phyloP scores from a whole-genome alignment of 163 green algal genomes.

The Chlamydomonas reinhardtii region DNA sequence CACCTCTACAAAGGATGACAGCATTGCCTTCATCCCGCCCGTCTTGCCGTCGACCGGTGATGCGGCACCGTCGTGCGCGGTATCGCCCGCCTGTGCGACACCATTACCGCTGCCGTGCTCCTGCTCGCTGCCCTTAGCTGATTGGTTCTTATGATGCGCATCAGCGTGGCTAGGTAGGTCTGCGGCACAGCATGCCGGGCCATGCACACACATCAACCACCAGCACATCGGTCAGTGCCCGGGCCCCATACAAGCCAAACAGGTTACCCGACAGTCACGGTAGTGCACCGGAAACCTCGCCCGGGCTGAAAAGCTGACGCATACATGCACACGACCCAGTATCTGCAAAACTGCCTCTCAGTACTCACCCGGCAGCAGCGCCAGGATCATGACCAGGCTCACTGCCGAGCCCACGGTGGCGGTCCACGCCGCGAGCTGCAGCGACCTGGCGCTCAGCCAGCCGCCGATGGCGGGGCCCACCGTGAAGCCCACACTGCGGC shows the following conservation, averaged over 20 bases:
- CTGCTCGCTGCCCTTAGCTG: too few species aligned
- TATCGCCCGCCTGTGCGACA: background rate
- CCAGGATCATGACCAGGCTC: slow-evolving; percentile 13
- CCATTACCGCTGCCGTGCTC: background rate
- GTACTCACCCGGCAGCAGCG: slow-evolving; percentile 42
- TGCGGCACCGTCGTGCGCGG: too few species aligned
- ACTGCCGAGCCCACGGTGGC: slow-evolving; percentile 11
- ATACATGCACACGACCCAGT: too few species aligned
- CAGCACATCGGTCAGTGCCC: too few species aligned
- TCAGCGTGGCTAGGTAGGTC: background rate
- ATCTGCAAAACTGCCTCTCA: too few species aligned
- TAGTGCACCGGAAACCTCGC: too few species aligned
- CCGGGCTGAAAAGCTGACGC: too few species aligned
- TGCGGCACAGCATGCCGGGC: background rate
- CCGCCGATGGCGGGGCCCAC: slow-evolving; percentile 43
- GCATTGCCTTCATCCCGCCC: background rate
- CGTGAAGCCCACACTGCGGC: slow-evolving; percentile 32
- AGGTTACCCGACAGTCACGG: too few species aligned
- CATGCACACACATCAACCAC: too few species aligned
- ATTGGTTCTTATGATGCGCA: background rate
- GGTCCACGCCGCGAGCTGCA: slow-evolving; percentile 31
- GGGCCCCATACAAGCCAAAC: too few species aligned
- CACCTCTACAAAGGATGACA: slow-evolving; percentile 36
- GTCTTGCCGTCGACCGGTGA: too few species aligned
- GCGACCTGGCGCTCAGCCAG: slow-evolving; percentile 21